These are phyloP conservation scores for Zygosaccharomyces sapae DNA, from an alignment of 1,139 yeast genomes.

Conservation along the genomic window DNA sequence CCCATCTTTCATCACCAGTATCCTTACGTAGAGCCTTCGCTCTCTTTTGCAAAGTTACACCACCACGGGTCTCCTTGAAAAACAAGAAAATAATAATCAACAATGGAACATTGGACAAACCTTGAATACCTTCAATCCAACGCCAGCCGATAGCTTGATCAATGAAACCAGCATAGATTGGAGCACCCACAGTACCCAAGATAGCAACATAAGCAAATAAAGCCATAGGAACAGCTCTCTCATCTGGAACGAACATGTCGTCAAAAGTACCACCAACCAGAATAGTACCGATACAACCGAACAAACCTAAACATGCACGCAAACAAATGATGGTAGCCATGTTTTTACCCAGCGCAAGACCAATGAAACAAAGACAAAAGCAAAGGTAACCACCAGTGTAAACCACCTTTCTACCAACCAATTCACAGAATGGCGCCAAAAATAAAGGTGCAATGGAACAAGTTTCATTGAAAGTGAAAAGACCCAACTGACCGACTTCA, in stretches of 20 bases:
- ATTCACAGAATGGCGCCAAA: conserved; percentile 7
- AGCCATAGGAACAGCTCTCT: conserved; percentile 6
- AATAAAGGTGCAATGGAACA: conserved; percentile 5
- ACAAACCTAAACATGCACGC: conserved; percentile 6
- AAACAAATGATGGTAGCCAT: conserved; percentile 5
- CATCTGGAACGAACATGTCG: conserved; percentile 5
- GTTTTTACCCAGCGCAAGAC: conserved; percentile 3
- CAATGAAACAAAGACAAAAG: conserved; percentile 4
- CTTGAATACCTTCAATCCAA: conserved; percentile 11
- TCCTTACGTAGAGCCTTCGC: conserved; percentile 10
- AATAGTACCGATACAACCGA: conserved; percentile 6
- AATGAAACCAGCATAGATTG: conserved; percentile 10
- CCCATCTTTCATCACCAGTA: conserved; percentile 10
- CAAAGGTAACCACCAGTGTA: conserved; percentile 4
- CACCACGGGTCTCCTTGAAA: conserved; percentile 8
- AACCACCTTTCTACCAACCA: conserved; percentile 3
- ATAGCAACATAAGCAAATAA: conserved; percentile 3
- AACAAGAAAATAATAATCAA: conserved; percentile 6
- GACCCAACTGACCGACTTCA: conserved; percentile 5
- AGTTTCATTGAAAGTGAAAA: conserved; percentile 5
- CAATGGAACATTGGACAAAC: conserved; percentile 7
- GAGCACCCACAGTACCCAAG: conserved; percentile 9
- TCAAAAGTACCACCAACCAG: conserved; percentile 7
- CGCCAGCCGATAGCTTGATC: conserved; percentile 9
- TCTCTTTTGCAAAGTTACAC: conserved; percentile 8